Conservation (phyloP, 345 rosid species). For the Nephelium lappaceum region DNA sequence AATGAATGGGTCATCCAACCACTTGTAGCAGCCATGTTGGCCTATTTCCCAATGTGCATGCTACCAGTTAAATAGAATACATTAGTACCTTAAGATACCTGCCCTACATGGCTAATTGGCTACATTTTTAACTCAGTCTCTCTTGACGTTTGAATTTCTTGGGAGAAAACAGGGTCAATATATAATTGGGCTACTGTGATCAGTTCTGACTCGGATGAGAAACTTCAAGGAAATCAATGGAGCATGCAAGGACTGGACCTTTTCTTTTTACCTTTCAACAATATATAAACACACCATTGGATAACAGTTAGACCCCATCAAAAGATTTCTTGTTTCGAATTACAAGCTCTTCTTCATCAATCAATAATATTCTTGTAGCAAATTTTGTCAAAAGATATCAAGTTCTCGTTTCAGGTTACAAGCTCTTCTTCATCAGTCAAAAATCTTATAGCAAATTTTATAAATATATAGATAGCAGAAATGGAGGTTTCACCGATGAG, state of each 20-base stretch:
- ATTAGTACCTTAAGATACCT: background rate
- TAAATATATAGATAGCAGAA: background rate
- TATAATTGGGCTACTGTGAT: background rate
- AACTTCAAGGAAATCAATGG: background rate
- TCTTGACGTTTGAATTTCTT: background rate
- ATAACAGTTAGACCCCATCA: too few species aligned
- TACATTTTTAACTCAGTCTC: background rate
- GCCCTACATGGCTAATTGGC: too few species aligned
- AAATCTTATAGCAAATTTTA: background rate
- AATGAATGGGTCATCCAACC: background rate
- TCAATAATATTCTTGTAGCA: background rate
- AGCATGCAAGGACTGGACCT: background rate
- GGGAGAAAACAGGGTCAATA: background rate
- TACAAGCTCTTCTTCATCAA: background rate
- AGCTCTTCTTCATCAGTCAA: background rate
- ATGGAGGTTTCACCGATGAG: conserved; percentile 38
- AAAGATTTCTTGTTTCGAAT: background rate
- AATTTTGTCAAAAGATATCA: too few species aligned
- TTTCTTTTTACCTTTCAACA: too few species aligned
- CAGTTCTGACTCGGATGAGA: background rate
- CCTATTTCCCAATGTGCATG: background rate
- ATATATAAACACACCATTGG: too few species aligned
- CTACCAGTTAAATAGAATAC: background rate
- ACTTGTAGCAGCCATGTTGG: conserved; percentile 10
- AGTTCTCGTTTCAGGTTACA: background rate